Base-by-base conservation (phyloP, 306 rosid genomes). In the Gynostemma pentaphyllum region DNA sequence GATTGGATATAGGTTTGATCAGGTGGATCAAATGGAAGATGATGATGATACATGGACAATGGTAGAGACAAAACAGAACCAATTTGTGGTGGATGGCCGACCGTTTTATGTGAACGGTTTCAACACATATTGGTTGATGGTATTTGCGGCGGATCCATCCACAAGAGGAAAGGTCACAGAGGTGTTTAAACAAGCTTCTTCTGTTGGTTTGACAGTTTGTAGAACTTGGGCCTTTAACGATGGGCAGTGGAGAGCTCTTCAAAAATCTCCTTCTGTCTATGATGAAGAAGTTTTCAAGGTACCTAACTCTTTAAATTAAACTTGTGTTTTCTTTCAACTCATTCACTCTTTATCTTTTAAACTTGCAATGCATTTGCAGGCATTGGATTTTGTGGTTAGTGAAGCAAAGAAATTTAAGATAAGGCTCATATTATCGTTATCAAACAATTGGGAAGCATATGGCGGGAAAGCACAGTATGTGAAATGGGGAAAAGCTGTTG, bases 181-280 rank as follows among this genome's bases (percentile, higher is more conserved):
- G 51, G 75, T 84, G 54, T 86, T 92, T 70, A 81, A 86, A 53
- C 87, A 79, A 74, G 95, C 96, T 36, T 63, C 85, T 72, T 84
- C 87, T 1, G 90, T 72, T 9, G 99, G 99, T 1, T 80, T 92
- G 66, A 76, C 95, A 7, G 90, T 92, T 64, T 88, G 96, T 55
- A 78, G 99, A 76, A 84, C 96, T n/a, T 92, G 99, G 96, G 99
- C 96, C 34, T 92, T 88, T 68, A 92, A 92, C 22, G 99, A 92
- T 59, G 95, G 96, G 73, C 96, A 92, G 29, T 92, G 95, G 95
- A 76, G 88, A 24, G 95, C 99, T 48, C 99, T 92, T 74, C 96
- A 88, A 75, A 88, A 77, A 69, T 78, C 95, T 22, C 99, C 90
- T 5, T 76, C 88, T 29, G 73, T 82, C 66, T 92, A 92, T 60